These are phyloP conservation scores for Moesziomyces parantarcticus DNA, from an alignment of 1,284 basidiomycete genomes.

Conservation along the genomic window DNA sequence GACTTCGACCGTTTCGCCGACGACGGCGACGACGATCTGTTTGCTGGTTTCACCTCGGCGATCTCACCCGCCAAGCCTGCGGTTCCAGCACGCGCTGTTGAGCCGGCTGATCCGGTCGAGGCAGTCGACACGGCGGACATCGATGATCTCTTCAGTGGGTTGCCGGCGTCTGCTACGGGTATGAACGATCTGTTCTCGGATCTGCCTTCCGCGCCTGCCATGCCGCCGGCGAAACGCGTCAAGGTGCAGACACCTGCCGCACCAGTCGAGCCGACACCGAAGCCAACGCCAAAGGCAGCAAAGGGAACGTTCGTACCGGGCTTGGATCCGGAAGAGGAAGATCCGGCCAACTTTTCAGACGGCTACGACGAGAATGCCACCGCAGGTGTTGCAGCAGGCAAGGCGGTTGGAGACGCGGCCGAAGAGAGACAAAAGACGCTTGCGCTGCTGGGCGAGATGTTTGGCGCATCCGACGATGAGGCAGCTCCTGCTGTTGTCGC, in stretches of 20 bases:
- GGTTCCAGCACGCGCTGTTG: background rate
- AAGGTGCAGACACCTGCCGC: conserved; percentile 3
- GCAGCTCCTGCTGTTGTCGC: background rate
- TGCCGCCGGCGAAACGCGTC: conserved; percentile 8
- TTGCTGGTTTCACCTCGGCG: conserved; percentile 32
- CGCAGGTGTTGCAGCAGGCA: conserved; percentile 1
- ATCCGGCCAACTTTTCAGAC: conserved; percentile 56
- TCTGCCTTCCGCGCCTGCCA: conserved; percentile 4
- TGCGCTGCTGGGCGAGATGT: conserved; percentile 67
- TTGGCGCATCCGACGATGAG: conserved; percentile 71
- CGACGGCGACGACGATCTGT: conserved; percentile 38
- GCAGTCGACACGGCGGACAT: conserved; percentile 27
- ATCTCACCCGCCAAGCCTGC: conserved; percentile 9
- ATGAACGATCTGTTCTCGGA: conserved; percentile 38
- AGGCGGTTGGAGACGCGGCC: conserved; percentile 19
- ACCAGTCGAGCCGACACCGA: background rate
- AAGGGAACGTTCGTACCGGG: conserved; percentile 32
- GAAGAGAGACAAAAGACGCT: conserved; percentile 41
- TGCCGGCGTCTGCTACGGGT: background rate
- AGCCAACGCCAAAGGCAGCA: conserved; percentile 10
- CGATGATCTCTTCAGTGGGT: conserved; percentile 28
- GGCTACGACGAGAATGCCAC: conserved; percentile 58
- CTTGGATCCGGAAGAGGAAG: conserved; percentile 50
- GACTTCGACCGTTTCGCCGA: conserved; percentile 38
- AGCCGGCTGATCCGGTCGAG: background rate